Base-by-base conservation (phyloP, 2,329 filamentous ascomycete genomes). In the Penicillium hesseltinei region DNA sequence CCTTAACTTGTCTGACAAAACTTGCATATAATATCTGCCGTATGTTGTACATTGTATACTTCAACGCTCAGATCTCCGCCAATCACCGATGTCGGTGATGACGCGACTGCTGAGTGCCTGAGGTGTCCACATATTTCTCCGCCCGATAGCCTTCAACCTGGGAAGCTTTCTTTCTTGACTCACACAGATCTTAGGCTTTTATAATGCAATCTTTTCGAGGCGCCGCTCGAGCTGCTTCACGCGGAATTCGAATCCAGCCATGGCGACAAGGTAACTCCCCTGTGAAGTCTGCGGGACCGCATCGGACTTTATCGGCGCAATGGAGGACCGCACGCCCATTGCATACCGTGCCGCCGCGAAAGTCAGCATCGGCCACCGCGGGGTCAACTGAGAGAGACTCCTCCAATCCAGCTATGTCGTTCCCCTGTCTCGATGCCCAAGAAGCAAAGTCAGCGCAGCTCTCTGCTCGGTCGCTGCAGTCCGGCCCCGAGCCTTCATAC, bases 401-500 rank as follows among this genome's bases (percentile, higher is more conserved):
- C 2, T 90, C 89, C 4, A 96, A 96, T 70, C 90, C 91, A 4
- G 88, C 91, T 64, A 89, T 96, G 81, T 87, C 89, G 0, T 96
- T 96, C 67, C 92, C 92, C 3, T 96, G 92, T 71, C 87, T 96
- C 45, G 92, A 96, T 70, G 91, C 89, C 3, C 81, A 92, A 56
- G 92, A 96, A 70, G 84, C 83, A 36, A 88, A 88, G 61, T 91
- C 93, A 0, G 89, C 89, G 5, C 88, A 81, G 10, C 86, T 97
- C 46, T 84, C 84, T 64, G 82, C 84, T 17, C 80, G 80, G 55
- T 90, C 88, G 38, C 80, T 88, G 47, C 84, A 85, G 23, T 87
- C 86, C 46, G 93, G 93, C 0, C 93, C 93, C 1, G 94, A 99
- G 71, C 94, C 94, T 0, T 91, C 91, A 1, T 99, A 99, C 75